Evolutionary conservation across 202 grass and related monocot species (phyloP), one percentile per base, ranked within the genome.

Genomic region (Dendrocalamus latiflorus): DNA sequence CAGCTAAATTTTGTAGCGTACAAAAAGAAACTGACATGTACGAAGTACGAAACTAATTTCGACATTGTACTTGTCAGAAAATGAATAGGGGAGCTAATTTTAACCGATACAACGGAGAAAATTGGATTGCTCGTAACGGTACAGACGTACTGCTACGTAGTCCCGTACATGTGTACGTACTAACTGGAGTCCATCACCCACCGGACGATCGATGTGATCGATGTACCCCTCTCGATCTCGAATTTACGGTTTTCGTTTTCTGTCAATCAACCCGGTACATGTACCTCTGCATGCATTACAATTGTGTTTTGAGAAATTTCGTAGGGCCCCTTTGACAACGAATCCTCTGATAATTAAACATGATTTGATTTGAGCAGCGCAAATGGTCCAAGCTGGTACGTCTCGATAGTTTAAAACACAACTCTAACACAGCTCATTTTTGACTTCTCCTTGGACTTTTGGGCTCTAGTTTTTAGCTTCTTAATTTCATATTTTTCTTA

Each of bases 51-150:
- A 65, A 39, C 36, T 7, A 51, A 80, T 45, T 4, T 71, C 63
- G 82, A 85, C 82, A 81, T 0, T 30, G 77, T 89, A 81, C 82
- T 65, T 77, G 38, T 17, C 20, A 18, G 7, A 21, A 54, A 76
- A 71, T 85, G 56, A 85, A 65, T 81, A n/a, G 5, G 44, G 22
- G 18, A 51, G 11, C 76, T 70, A 76, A 54, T 53, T 62, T 22
- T 76, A 74, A 50, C 36, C 54, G 71, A 75, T 44, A 75, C 25
- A 3, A 41, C 14, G 37, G 62, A 75, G 55, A 84, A 61, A 87
- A n/a, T 59, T 65, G 58, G 16, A 26, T 18, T 17, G 25, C 17
- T 57, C 5, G 37, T 57, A 37, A 77, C 59, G 9, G 51, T 81
- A 42, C 15, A 6, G 7, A 36, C 5, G 34, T 36, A 36, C 34